Conservation (phyloP, 306 rosid species). For the Prunus armeniaca region DNA sequence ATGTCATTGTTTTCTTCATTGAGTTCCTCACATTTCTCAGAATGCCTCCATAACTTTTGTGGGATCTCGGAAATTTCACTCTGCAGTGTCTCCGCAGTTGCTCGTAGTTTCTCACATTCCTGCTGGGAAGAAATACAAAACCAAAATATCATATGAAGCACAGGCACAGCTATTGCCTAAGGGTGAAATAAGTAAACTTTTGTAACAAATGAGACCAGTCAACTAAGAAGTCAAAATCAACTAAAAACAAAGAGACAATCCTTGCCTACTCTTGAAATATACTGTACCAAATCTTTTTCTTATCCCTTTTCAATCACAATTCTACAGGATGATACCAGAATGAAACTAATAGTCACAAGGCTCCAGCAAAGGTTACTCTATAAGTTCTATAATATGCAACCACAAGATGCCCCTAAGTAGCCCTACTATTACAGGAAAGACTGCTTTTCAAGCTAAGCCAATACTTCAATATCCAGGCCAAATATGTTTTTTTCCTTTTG, state of each 20-base stretch:
- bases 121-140: conserved; percentile 25
- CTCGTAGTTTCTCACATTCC: conserved; percentile 26
- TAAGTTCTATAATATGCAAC: no score
- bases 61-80: conserved; percentile 8
- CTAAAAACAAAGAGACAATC: neutral
- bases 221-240: neutral
- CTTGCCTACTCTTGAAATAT: neutral
- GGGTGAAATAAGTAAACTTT: neutral
- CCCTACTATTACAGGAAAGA: no score
- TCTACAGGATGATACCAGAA: no score
- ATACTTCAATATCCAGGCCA: no score
- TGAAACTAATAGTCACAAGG: no score
- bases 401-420: no score
- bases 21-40: conserved; percentile 27
- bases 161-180: neutral
- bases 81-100: conserved; percentile 4
- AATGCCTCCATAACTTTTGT: conserved; percentile 19
- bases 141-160: neutral
- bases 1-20: conserved; percentile 26
- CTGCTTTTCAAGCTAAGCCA: no score
- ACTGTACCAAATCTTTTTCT: neutral
- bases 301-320: neutral
- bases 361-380: no score
- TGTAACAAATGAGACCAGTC: neutral
- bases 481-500: no score